Evolutionary conservation across 345 rosid species (phyloP).

Genomic region (Viola odorata): DNA sequence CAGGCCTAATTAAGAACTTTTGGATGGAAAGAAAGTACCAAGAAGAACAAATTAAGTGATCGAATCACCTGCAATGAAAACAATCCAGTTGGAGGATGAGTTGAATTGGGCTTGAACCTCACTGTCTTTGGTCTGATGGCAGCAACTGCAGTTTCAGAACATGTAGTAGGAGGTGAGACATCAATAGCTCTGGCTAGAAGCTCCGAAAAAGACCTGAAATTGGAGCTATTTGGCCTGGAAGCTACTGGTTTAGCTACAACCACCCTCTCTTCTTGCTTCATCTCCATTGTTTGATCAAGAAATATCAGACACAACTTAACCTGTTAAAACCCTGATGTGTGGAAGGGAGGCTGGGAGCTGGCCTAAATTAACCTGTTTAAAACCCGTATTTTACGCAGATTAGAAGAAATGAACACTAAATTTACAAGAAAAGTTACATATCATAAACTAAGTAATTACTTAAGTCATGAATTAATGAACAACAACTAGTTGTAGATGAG

Average conservation of each 20-base stretch:
- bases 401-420: no score
- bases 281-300: constrained; percentile 44
- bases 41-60: background rate
- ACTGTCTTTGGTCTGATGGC: constrained; percentile 76
- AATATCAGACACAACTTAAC: constrained; percentile 5
- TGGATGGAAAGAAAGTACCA: constrained; percentile 2
- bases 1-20: constrained; percentile 10
- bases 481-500: no score
- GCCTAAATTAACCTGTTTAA: background rate
- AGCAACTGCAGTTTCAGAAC: constrained; percentile 40
- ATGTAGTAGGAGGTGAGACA: constrained; percentile 34
- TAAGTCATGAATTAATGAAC: no score
- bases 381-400: no score
- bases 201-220: constrained; percentile 63
- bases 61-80: constrained; percentile 43
- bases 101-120: constrained; percentile 47
- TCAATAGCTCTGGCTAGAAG: constrained; percentile 57
- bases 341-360: no score
- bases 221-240: constrained; percentile 66
- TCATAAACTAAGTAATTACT: no score
- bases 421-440: no score
- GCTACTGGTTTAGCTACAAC: constrained; percentile 82
- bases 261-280: constrained; percentile 56
- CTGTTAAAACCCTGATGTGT: no score
- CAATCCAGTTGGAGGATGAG: constrained; percentile 28